Evolutionary conservation across 108 stramenopile genomes (phyloP).

Genomic region (Chaetoceros tenuissimus): DNA sequence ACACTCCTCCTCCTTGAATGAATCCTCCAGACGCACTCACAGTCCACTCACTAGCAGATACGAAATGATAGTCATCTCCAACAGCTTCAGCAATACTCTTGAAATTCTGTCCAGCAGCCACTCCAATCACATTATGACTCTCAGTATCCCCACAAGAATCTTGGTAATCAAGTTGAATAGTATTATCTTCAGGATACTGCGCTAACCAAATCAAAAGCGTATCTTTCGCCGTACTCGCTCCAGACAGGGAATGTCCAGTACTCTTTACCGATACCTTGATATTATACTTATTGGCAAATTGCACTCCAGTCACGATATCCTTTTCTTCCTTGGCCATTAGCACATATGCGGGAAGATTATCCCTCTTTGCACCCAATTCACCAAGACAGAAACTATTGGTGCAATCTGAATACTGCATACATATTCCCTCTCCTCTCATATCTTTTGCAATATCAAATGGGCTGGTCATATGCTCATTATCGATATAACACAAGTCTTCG

Average conservation of each 20-base stretch:
- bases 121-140: neutral
- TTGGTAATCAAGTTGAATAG: neutral
- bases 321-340: slow-evolving; percentile 5
- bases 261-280: slow-evolving; percentile 27
- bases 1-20: neutral
- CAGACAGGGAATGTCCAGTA: slow-evolving; percentile 18
- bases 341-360: slow-evolving; percentile 6
- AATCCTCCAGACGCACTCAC: neutral
- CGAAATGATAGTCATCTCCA: neutral
- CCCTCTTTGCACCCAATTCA: neutral
- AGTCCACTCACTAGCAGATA: neutral
- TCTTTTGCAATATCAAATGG: neutral
- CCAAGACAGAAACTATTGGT: neutral
- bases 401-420: neutral
- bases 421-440: slow-evolving; percentile 2
- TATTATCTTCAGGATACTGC: slow-evolving; percentile 6
- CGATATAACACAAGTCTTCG: neutral
- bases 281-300: slow-evolving; percentile 18
- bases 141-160: slow-evolving; percentile 1
- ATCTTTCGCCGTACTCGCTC: slow-evolving; percentile 15
- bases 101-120: neutral
- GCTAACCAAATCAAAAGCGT: slow-evolving; percentile 25
- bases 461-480: neutral
- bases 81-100: neutral
- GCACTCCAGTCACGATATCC: slow-evolving; percentile 19